Evolutionary conservation across 2,329 filamentous ascomycete genomes (phyloP), one percentile per base, ranked within the genome.

Genomic region (Aspergillus fischeri): DNA sequence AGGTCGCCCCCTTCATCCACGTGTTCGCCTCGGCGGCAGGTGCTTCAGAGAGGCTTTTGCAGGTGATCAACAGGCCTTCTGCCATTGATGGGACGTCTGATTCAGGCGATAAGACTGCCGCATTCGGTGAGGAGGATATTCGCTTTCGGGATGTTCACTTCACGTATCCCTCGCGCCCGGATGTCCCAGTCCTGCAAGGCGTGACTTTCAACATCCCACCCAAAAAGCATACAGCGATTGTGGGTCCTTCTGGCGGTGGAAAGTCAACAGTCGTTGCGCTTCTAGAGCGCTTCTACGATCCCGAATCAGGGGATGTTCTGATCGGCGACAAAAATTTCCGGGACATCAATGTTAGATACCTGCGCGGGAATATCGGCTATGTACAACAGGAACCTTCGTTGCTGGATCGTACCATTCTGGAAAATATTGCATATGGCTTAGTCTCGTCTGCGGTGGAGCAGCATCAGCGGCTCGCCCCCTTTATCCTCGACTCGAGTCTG

Each of bases 21-120:
- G 66, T 81, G 2, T 83, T 83, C 56, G 75, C 76, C 24, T 72
- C 75, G 3, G 81, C 79, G 1, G 70, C 77, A 6, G 76, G 75
- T 9, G 76, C 86, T 1, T 89, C 83, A 58, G 74, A 81, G 59
- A 82, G 84, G 49, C 75, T 90, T 1, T 74, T 78, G 27, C 73
- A 78, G 47, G 84, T 86, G 41, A 86, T 89, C 56, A 78, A 86
- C 29, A 76, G 77, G 1, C 62, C 67, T 17, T 77, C 79, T 1
- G 67, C 69, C 29, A 83, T 84, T 51, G 78, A 83, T 49, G 70
- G 66, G 20, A 72, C 70, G 10, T 56, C 53, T 3, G 58, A 58
- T n/a, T 56, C 63, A n/a, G 66, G 68, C 4, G 70, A 74, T 10
- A 63, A 60, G 20, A 55, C 51, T 14, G 56, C 56, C 3, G 52